Conservation (phyloP, 2,329 filamentous ascomycete species). For the Ophiostoma montium region DNA sequence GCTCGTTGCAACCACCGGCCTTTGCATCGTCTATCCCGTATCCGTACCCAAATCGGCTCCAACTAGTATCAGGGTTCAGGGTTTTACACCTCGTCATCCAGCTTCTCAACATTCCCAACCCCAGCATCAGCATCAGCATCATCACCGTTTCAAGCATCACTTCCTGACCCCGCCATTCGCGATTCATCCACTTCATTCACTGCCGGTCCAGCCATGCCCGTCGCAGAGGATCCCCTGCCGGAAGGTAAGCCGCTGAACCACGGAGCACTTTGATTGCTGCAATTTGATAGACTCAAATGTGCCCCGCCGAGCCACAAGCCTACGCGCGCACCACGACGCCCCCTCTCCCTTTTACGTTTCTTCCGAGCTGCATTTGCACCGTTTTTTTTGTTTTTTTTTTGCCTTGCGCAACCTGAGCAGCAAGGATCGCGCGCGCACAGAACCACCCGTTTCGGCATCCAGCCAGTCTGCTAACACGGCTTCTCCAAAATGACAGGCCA, state of each 20-base stretch:
- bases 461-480: background rate
- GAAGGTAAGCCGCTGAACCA: slow-evolving; percentile 9
- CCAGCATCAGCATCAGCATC: too few species aligned
- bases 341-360: background rate
- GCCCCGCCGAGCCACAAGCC: background rate
- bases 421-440: background rate
- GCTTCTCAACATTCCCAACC: too few species aligned
- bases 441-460: background rate
- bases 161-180: background rate
- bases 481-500: slow-evolving; percentile 3
- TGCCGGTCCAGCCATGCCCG: slow-evolving; percentile 5
- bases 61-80: too few species aligned
- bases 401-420: background rate
- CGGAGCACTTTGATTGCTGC: slow-evolving; percentile 1
- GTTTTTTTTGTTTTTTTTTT: background rate
- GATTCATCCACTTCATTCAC: background rate
- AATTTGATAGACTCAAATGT: background rate
- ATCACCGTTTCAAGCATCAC: too few species aligned
- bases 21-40: too few species aligned
- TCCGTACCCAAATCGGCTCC: too few species aligned
- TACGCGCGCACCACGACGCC: background rate
- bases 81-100: too few species aligned
- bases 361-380: too few species aligned
- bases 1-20: background rate
- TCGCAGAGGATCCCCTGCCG: slow-evolving; percentile 8